Evolutionary conservation across 148 eudicot species (phyloP).

Genomic region (Rhododendron ferrugineum): DNA sequence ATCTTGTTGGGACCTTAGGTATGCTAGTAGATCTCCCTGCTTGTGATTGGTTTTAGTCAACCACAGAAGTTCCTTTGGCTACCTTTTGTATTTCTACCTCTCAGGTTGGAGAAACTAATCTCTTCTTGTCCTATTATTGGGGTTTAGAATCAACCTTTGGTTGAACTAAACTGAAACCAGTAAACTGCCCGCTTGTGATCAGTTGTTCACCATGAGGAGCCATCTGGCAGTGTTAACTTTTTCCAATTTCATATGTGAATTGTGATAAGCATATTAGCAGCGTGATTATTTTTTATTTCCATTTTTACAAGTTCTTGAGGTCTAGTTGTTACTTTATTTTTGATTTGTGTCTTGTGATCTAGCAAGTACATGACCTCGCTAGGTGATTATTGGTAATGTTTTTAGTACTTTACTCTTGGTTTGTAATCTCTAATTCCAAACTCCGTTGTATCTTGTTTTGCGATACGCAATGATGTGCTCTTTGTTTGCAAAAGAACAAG

Average conservation of each 20-base stretch:
- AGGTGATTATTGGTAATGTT: neutral
- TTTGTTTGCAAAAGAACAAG: neutral
- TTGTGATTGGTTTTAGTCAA: neutral
- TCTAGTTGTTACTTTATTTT: neutral
- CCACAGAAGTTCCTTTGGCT: neutral
- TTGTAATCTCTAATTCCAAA: neutral
- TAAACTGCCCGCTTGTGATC: neutral
- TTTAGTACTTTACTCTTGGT: neutral
- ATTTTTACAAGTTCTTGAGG: neutral
- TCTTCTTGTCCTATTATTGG: neutral
- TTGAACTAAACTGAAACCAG: neutral
- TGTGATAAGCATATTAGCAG: neutral
- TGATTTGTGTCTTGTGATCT: neutral
- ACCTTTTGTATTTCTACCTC: neutral
- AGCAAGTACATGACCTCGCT: neutral
- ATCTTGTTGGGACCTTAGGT: slow-evolving; percentile 90
- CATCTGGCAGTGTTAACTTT: neutral
- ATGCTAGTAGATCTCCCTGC: slow-evolving; percentile 10
- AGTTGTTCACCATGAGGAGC: neutral
- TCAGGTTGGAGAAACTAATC: neutral
- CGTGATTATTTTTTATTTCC: neutral
- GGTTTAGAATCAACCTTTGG: neutral
- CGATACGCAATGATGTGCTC: neutral
- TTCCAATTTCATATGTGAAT: neutral
- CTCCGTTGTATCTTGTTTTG: neutral